A percentile compares a stretch with the other conserved stretches of the same genome.
phyloP scores from a whole-genome alignment of 2,329 filamentous ascomycete genomes.

The Cryoendolithus antarcticus region DNA sequence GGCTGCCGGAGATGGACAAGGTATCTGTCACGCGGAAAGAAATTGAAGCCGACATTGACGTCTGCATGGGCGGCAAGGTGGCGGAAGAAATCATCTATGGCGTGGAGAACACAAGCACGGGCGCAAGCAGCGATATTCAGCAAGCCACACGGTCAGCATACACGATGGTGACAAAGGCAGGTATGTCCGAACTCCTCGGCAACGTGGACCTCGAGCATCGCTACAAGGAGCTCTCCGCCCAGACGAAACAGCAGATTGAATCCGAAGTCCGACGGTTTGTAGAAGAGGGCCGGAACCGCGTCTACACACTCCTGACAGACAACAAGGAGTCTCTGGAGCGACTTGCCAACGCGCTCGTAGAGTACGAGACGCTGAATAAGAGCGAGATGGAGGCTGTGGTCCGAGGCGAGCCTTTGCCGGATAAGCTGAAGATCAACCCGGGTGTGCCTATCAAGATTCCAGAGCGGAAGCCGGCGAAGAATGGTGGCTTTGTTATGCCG shows the following conservation, averaged over 20 bases:
- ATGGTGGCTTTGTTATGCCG: too few species aligned
- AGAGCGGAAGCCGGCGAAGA: too few species aligned
- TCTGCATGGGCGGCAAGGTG: slow-evolving; percentile 74
- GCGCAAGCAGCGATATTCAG: slow-evolving; percentile 72
- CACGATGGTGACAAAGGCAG: slow-evolving; percentile 74
- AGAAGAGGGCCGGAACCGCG: slow-evolving; percentile 67
- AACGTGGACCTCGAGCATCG: slow-evolving; percentile 78
- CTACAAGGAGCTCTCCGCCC: slow-evolving; percentile 69
- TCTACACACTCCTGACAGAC: slow-evolving; percentile 55
- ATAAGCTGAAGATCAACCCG: slow-evolving; percentile 48
- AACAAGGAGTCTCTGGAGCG: slow-evolving; percentile 78
- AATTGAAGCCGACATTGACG: slow-evolving; percentile 67
- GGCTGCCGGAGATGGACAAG: slow-evolving; percentile 83
- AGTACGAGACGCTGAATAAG: slow-evolving; percentile 86
- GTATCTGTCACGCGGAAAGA: slow-evolving; percentile 80
- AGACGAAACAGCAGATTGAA: slow-evolving; percentile 80
- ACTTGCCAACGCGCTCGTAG: slow-evolving; percentile 75
- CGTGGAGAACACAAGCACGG: slow-evolving; percentile 79
- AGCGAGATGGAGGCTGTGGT: slow-evolving; percentile 87
- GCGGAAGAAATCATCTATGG: slow-evolving; percentile 89
- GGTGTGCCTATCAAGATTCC: slow-evolving; percentile 57
- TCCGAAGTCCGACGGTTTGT: slow-evolving; percentile 74
- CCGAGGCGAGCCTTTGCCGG: slow-evolving; percentile 66
- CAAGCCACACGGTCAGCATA: slow-evolving; percentile 72
- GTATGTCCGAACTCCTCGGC: slow-evolving; percentile 79